A percentile compares a stretch with the other conserved stretches of the same genome.
phyloP scores from a whole-genome alignment of 768 basidiomycete species.

The Porphyrellus cyaneotinctus region DNA sequence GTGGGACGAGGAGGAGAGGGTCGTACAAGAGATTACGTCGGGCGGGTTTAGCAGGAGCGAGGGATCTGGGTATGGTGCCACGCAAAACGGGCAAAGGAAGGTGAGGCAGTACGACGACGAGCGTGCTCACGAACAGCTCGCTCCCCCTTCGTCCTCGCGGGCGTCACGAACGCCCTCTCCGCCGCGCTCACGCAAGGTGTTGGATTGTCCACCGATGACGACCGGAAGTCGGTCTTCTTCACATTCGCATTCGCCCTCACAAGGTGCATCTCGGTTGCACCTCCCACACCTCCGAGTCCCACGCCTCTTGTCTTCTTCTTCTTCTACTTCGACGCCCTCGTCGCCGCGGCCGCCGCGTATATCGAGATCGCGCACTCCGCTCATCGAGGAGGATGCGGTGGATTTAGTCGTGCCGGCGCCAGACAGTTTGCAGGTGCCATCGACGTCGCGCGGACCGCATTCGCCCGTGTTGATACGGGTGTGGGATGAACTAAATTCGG shows the following conservation, averaged over 20 bases:
- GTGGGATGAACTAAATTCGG: constrained; percentile 18
- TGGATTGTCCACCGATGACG: constrained; percentile 8
- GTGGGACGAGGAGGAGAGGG: constrained; percentile 29
- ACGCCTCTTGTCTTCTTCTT: constrained; percentile 10
- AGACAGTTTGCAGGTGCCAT: constrained; percentile 15
- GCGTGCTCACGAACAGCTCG: neutral
- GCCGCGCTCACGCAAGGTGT: neutral
- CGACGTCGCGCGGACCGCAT: constrained; percentile 12
- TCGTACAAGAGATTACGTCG: constrained; percentile 25
- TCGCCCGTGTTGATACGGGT: constrained; percentile 24
- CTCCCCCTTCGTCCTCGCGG: neutral
- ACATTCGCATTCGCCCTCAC: neutral
- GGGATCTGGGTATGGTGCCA: constrained; percentile 26
- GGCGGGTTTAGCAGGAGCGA: constrained; percentile 5
- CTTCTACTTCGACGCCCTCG: neutral
- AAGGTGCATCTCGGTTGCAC: constrained; percentile 3
- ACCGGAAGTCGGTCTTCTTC: constrained; percentile 11
- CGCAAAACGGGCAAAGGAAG: constrained; percentile 12
- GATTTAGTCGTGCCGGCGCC: constrained; percentile 65
- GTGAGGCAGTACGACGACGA: constrained; percentile 6
- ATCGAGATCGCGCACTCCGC: constrained; percentile 17
- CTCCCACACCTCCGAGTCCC: constrained; percentile 12
- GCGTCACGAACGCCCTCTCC: constrained; percentile 9
- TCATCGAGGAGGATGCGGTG: constrained; percentile 62
- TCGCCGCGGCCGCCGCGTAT: neutral